These are phyloP conservation scores for Metschnikowia proteae DNA, from an alignment of 805 yeast genomes.

Conservation along the genomic window DNA sequence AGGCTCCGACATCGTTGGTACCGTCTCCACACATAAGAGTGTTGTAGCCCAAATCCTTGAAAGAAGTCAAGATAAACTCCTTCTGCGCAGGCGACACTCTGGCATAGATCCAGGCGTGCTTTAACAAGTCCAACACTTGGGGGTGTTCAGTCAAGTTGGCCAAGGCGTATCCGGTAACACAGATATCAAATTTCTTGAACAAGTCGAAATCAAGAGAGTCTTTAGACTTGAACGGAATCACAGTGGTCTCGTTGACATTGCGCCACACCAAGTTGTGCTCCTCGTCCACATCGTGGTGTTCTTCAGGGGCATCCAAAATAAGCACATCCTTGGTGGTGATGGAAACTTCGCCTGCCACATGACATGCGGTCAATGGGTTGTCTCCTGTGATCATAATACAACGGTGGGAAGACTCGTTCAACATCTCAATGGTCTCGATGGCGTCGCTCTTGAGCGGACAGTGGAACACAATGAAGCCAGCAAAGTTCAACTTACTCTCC, in stretches of 20 bases:
- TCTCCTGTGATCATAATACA: conserved; percentile 98
- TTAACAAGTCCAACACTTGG: conserved; percentile 69
- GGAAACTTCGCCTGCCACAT: conserved; percentile 90
- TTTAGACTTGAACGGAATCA: conserved; percentile 62
- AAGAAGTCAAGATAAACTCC: conserved; percentile 79
- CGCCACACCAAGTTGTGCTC: conserved; percentile 73
- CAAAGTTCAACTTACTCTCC: conserved; percentile 73
- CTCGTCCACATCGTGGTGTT: conserved; percentile 45
- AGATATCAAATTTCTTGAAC: conserved; percentile 72
- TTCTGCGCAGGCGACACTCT: conserved; percentile 96
- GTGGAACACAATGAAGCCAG: conserved; percentile 93
- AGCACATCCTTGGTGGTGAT: conserved; percentile 81
- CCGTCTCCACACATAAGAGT: conserved; percentile 99
- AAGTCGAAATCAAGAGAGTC: conserved; percentile 53
- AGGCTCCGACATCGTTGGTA: conserved; percentile 99
- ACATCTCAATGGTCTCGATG: conserved; percentile 81
- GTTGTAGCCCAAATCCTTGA: conserved; percentile 84
- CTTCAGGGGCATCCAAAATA: conserved; percentile 82
- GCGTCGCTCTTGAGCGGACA: conserved; percentile 97
- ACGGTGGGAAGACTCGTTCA: conserved; percentile 93
- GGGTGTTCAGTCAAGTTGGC: conserved; percentile 59
- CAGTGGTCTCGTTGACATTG: conserved; percentile 70
- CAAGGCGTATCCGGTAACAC: conserved; percentile 91
- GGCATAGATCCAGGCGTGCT: conserved; percentile 95
- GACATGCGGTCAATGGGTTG: conserved; percentile 96